These are phyloP conservation scores for Pyracantha coccinea DNA, from an alignment of 331 rosid genomes.

Conservation along the genomic window DNA sequence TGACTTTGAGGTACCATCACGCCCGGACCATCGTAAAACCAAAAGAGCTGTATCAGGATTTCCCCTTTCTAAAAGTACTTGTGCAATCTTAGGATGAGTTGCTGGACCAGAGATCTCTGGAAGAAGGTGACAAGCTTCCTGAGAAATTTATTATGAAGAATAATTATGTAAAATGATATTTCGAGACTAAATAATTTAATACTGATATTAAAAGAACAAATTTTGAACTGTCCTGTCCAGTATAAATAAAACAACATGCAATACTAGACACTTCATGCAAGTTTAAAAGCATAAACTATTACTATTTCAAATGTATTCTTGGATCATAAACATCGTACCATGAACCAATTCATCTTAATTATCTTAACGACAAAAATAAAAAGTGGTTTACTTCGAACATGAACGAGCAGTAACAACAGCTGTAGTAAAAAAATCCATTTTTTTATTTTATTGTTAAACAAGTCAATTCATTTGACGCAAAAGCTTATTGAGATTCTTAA, in stretches of 20 bases:
- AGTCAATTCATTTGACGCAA: background rate
- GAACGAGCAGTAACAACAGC: background rate
- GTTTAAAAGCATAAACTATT: background rate
- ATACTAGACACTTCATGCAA: background rate
- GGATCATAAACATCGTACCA: background rate
- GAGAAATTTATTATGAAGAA: constrained; percentile 22
- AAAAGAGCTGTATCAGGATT: constrained; percentile 84
- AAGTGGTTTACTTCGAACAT: background rate
- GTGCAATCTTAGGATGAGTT: constrained; percentile 94
- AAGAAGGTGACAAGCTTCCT: constrained; percentile 92
- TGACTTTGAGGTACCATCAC: constrained; percentile 53
- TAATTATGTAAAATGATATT: background rate
- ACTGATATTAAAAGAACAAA: background rate
- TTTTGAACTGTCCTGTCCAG: too few species aligned
- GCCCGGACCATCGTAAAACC: constrained; percentile 93
- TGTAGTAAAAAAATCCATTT: background rate
- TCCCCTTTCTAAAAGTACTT: constrained; percentile 82
- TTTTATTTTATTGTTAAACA: background rate
- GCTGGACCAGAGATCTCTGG: constrained; percentile 88
- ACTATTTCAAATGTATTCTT: background rate
- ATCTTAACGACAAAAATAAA: background rate
- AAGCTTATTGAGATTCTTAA: background rate
- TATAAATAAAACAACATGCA: background rate
- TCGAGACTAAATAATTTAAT: background rate
- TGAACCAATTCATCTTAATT: background rate